Evolutionary conservation across 129 eudicot genomes (phyloP).

Genomic region (Artemisia tridentata): DNA sequence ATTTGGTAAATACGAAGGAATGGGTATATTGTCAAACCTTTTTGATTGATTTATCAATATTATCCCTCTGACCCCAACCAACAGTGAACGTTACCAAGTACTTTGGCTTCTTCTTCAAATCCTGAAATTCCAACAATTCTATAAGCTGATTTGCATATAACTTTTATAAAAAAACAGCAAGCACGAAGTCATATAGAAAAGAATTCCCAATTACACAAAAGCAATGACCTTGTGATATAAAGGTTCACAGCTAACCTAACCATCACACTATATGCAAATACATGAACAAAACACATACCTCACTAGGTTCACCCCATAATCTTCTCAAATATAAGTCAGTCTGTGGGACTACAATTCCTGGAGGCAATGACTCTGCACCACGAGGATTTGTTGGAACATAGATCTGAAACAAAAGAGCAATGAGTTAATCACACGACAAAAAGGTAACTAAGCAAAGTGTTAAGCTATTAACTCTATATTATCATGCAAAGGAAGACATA

Average conservation of each 20-base stretch:
- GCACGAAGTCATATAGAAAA: too few relatives aligned
- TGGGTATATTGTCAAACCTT: constrained; percentile 46
- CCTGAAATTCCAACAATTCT: constrained; percentile 55
- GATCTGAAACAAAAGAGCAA: constrained; percentile 48
- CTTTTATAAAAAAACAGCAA: too few relatives aligned
- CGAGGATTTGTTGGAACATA: constrained; percentile 96
- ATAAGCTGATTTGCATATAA: background rate
- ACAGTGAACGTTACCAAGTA: constrained; percentile 96
- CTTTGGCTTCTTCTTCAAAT: constrained; percentile 84
- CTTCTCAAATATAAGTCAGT: constrained; percentile 84
- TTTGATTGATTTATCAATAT: constrained; percentile 74
- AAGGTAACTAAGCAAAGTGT: background rate
- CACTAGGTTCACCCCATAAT: constrained; percentile 97
- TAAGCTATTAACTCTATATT: background rate
- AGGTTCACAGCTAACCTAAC: background rate
- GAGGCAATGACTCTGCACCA: constrained; percentile 97
- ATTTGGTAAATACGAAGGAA: constrained; percentile 2
- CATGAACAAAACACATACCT: constrained; percentile 48
- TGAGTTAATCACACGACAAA: constrained; percentile 4
- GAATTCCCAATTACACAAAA: too few relatives aligned
- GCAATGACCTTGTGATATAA: background rate
- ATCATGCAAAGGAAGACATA: background rate
- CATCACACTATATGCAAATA: constrained; percentile 3
- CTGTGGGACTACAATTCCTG: constrained; percentile 93
- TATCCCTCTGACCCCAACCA: constrained; percentile 82